Evolutionary conservation across 495 filamentous ascomycete species (phyloP).

Genomic region (Penicillium simplicissimum): DNA sequence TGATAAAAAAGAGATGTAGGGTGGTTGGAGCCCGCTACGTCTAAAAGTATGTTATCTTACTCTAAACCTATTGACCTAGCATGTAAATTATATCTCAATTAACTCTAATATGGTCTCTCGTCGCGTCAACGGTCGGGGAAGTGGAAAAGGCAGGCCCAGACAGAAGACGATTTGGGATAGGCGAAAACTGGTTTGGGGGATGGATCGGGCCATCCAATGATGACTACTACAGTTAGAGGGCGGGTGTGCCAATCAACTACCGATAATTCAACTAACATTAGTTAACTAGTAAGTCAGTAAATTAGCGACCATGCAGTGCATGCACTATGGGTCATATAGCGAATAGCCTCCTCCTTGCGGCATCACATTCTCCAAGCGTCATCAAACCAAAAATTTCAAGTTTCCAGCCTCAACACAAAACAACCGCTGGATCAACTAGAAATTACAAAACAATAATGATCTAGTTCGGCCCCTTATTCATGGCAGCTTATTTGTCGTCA

Average conservation of each 20-base stretch:
- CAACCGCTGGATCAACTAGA: not conserved
- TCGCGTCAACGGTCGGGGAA: not conserved
- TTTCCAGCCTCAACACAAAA: not conserved
- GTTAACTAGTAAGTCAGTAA: too few species aligned
- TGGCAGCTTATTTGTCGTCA: not conserved
- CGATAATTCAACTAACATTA: too few species aligned
- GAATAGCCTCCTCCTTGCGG: not conserved
- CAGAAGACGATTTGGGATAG: not conserved
- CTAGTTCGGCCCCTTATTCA: not conserved
- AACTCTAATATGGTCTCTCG: not conserved
- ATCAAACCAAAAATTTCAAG: not conserved
- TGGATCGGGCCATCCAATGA: not conserved
- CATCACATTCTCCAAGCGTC: conserved; percentile 2
- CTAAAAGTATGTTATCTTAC: not conserved
- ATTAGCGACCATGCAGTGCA: too few species aligned
- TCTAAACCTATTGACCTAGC: not conserved
- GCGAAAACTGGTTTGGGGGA: not conserved
- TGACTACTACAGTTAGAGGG: not conserved
- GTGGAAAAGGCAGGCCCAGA: not conserved
- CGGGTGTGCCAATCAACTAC: not conserved
- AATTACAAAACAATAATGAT: not conserved
- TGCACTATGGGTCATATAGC: not conserved
- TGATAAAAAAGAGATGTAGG: not conserved
- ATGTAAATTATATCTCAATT: not conserved
- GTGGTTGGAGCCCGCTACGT: not conserved